These are phyloP conservation scores for Onygenales sp. DNA, from an alignment of 2,329 filamentous ascomycete genomes.

Conservation along the genomic window DNA sequence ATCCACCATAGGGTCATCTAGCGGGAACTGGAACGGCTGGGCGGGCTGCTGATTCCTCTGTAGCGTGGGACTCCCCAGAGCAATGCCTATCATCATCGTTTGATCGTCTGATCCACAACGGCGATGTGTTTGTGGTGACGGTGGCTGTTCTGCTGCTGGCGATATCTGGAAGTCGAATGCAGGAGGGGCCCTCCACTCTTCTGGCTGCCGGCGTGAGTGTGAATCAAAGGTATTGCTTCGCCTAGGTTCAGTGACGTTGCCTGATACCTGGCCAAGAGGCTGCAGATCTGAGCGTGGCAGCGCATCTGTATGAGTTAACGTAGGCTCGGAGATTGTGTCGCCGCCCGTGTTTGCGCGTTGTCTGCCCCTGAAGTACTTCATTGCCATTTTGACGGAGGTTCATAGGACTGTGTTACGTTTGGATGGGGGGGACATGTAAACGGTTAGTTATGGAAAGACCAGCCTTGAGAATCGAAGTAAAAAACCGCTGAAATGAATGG, in stretches of 20 bases:
- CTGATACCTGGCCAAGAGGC: constrained; percentile 9
- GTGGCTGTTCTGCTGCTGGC: neutral
- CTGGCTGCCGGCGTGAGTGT: neutral
- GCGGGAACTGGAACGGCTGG: neutral
- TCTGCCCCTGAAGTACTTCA: constrained; percentile 20
- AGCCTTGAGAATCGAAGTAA: constrained; percentile 2
- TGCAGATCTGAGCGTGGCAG: constrained; percentile 22
- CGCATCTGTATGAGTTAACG: constrained; percentile 23
- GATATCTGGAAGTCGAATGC: constrained; percentile 4
- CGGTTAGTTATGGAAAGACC: neutral
- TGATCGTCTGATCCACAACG: constrained; percentile 26
- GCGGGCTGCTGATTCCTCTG: neutral
- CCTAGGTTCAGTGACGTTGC: constrained; percentile 1
- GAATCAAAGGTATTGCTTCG: constrained; percentile 1
- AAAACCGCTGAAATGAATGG: constrained; percentile 20
- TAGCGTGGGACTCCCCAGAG: constrained; percentile 56
- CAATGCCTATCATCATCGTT: constrained; percentile 63
- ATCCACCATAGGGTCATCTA: constrained; percentile 14
- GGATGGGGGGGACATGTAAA: neutral
- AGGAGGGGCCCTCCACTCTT: neutral
- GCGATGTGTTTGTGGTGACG: constrained; percentile 8
- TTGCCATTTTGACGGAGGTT: constrained; percentile 17
- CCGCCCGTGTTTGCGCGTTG: constrained; percentile 18
- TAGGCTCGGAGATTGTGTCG: constrained; percentile 22
- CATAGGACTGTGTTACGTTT: neutral